Conservation (phyloP, 164 flowering plant species). For the Vitis labrusca region DNA sequence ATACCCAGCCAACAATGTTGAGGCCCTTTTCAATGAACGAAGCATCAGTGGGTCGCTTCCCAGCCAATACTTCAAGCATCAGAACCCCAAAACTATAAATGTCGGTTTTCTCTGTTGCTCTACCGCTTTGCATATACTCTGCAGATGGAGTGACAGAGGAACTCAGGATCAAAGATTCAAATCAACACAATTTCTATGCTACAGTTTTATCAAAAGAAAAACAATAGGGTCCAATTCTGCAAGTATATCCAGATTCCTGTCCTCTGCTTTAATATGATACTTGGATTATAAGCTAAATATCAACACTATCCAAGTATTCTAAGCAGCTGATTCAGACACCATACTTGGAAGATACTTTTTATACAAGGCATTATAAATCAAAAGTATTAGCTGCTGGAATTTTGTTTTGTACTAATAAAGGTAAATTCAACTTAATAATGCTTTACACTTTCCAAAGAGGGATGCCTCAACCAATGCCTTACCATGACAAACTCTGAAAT, state of each 20-base stretch:
- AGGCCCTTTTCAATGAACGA: constrained; percentile 95
- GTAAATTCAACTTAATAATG: no score
- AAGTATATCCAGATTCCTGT: background rate
- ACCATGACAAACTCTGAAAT: no score
- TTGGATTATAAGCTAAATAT: background rate
- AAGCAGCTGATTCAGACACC: background rate
- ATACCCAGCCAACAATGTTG: constrained; percentile 98
- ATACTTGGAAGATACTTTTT: no score
- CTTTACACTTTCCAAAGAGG: no score
- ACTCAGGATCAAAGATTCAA: background rate
- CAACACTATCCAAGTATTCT: background rate
- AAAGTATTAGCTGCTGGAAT: no score
- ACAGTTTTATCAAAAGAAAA: background rate
- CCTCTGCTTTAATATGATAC: background rate
- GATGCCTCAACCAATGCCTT: no score
- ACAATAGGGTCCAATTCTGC: background rate
- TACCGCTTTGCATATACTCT: constrained; percentile 99
- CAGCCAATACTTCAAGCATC: constrained; percentile 84
- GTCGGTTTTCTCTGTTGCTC: constrained; percentile 98
- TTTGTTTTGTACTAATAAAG: no score
- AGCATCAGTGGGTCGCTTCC: constrained; percentile 95
- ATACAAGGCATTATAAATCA: no score
- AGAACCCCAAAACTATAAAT: constrained; percentile 97
- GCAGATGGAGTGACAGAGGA: constrained; percentile 12
- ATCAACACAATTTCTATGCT: background rate